A percentile compares a stretch with the other conserved stretches of the same genome.
These are phyloP conservation scores for Clonostachys rhizophaga DNA, from an alignment of 2,329 filamentous ascomycete species.

Conservation along the genomic window DNA sequence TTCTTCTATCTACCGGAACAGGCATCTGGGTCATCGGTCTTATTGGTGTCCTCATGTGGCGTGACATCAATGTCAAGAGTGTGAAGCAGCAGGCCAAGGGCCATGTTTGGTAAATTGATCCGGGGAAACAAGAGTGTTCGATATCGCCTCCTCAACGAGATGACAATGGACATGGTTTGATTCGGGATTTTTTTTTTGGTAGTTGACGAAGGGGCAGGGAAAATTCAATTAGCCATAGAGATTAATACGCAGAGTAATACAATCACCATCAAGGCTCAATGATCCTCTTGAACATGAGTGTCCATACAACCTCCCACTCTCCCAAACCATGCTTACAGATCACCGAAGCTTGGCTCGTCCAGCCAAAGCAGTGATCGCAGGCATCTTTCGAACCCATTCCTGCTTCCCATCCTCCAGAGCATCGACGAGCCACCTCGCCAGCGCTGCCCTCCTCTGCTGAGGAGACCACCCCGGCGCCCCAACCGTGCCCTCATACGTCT, in stretches of 20 bases:
- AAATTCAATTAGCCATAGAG: too few relatives aligned
- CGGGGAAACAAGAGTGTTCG: too few relatives aligned
- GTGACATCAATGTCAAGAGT: conserved; percentile 42
- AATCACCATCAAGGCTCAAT: too few relatives aligned
- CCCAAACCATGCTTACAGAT: too few relatives aligned
- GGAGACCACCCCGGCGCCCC: conserved; percentile 10
- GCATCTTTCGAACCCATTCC: conserved; percentile 15
- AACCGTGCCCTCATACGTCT: conserved; percentile 9
- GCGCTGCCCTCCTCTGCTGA: conserved; percentile 6
- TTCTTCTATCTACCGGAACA: conserved; percentile 30
- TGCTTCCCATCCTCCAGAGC: neutral
- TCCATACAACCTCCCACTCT: too few relatives aligned
- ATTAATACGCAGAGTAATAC: too few relatives aligned
- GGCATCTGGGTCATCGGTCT: conserved; percentile 20
- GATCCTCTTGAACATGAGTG: too few relatives aligned
- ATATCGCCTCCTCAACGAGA: too few relatives aligned
- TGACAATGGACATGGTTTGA: too few relatives aligned
- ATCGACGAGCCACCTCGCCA: conserved; percentile 19
- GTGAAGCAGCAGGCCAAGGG: conserved; percentile 28
- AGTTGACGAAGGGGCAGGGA: too few relatives aligned
- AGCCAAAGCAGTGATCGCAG: conserved; percentile 9
- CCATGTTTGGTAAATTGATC: conserved; percentile 20
- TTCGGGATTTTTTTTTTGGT: too few relatives aligned
- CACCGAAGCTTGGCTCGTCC: neutral
- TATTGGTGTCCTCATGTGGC: conserved; percentile 32